Evolutionary conservation across 2,329 filamentous ascomycete species (phyloP).

Genomic region (Alternaria consortialis): DNA sequence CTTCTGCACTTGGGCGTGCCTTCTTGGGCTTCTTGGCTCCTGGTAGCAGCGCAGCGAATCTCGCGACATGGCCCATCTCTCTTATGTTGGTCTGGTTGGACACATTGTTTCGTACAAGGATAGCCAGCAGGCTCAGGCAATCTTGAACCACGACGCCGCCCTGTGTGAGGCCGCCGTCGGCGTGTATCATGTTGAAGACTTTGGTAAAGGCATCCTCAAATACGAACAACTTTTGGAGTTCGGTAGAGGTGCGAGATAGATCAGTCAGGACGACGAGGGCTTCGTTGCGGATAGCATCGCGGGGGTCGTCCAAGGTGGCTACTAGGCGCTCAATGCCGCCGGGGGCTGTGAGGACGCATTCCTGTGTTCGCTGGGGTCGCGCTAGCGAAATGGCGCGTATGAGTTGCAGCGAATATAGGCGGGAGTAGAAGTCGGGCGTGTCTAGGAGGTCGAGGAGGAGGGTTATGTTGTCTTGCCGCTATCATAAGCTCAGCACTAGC

Average conservation of each 20-base stretch:
- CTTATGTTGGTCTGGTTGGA: conserved; percentile 95
- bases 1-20: conserved; percentile 61
- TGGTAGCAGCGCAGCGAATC: conserved; percentile 74
- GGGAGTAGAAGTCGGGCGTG: conserved; percentile 85
- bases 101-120: conserved; percentile 83
- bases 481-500: conserved; percentile 61
- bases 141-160: conserved; percentile 92
- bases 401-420: conserved; percentile 89
- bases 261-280: conserved; percentile 86
- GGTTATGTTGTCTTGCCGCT: conserved; percentile 94
- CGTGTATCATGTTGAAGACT: conserved; percentile 80
- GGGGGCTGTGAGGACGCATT: conserved; percentile 90
- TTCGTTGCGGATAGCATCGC: conserved; percentile 86
- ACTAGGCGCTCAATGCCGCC: conserved; percentile 89
- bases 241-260: conserved; percentile 83
- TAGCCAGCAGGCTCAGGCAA: conserved; percentile 88
- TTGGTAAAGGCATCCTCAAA: conserved; percentile 94
- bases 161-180: conserved; percentile 81
- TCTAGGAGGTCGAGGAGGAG: conserved; percentile 90
- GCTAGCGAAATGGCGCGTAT: conserved; percentile 86
- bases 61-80: conserved; percentile 83
- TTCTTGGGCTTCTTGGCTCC: conserved; percentile 65
- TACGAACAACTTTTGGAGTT: conserved; percentile 93
- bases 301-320: conserved; percentile 79
- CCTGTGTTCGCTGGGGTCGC: conserved; percentile 89